Percentiles rank a stretch among this genome's conserved stretches.
These are phyloP conservation scores for Candida pseudofarinosa DNA, from an alignment of 805 yeast species.

Conservation along the genomic window DNA sequence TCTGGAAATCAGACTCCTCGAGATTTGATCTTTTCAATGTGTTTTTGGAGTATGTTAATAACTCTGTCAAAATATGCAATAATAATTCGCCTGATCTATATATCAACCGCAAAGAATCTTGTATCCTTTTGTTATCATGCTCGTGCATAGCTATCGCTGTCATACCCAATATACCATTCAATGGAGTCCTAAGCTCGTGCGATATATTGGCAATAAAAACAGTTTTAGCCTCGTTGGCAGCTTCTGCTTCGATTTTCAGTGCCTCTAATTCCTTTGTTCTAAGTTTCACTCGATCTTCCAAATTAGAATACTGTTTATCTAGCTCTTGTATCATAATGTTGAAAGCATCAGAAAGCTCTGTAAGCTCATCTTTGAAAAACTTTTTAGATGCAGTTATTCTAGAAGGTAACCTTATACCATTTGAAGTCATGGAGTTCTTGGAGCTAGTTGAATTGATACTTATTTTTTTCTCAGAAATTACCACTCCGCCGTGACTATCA, in stretches of 20 bases:
- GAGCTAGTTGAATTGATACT: constrained; percentile 30
- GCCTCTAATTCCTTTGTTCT: constrained; percentile 86
- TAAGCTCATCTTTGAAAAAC: constrained; percentile 74
- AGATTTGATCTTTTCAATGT: constrained; percentile 78
- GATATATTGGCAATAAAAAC: constrained; percentile 31
- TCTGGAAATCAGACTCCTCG: constrained; percentile 76
- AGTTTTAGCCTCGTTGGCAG: constrained; percentile 95
- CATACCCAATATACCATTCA: constrained; percentile 95
- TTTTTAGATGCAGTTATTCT: constrained; percentile 36
- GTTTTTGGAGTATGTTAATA: constrained; percentile 88
- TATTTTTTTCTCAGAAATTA: constrained; percentile 27
- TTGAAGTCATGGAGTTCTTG: constrained; percentile 36
- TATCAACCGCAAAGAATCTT: constrained; percentile 73
- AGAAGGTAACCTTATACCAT: constrained; percentile 37
- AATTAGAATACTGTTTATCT: constrained; percentile 73
- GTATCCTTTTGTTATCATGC: constrained; percentile 59
- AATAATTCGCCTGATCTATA: constrained; percentile 89
- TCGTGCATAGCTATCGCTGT: constrained; percentile 93
- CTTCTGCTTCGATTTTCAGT: constrained; percentile 85
- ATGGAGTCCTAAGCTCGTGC: constrained; percentile 83
- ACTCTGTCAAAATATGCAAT: constrained; percentile 83
- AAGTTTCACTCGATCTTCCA: constrained; percentile 83
- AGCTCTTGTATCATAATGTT: constrained; percentile 88
- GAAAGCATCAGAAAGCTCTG: constrained; percentile 84
- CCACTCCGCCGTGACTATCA: constrained; percentile 9